Evolutionary conservation across 768 basidiomycete species (phyloP), one percentile per base, ranked within the genome.

Genomic region (Pleurotus tuoliensis): DNA sequence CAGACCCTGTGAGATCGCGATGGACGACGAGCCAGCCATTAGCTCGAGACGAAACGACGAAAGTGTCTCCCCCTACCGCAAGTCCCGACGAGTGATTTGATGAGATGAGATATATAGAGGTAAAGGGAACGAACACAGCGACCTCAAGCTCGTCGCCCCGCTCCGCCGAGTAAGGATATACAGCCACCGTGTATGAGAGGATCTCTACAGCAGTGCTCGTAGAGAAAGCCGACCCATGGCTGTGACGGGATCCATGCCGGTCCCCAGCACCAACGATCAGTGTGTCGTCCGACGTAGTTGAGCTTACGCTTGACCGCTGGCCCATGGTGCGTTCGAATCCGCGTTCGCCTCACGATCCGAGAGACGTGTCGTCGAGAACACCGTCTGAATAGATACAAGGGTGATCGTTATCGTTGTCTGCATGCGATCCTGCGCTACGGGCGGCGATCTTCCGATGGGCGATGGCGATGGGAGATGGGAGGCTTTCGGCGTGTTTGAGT

Each of bases 1-100:
- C 92, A 3, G 86, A 80, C 4, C 94, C 94, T 39, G 83, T 85
- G 27, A 89, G 90, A 70, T 99, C 97, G 37, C 91, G 86, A 67
- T 98, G 94, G 3, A 98, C 97, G 37, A 98, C 91, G 92, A 95
- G 98, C 97, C 97, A 99, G 1, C 97, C 96, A 55, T 95, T 87
- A n/a, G 94, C 88, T 53, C 95, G 86, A 54, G 92, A 92, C 41
- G 94, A 75, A 60, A 98, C 95, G 60, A 95, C 84, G 71, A 94
- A 98, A 1, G 94, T 94, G 65, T 95, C 92, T 41, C 93, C 94
- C 94, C 13, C 93, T 95, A 57, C 2, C 52, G 20, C 11, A 55
- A 43, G 55, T 22, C 18, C 37, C 45, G 25, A 45, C 48, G 16
- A 30, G 30, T 30, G 7, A 1, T 27, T 15, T 62, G 38, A 65